Conservation (phyloP, 2,329 filamentous ascomycete genomes). For the Clonostachys chloroleuca region DNA sequence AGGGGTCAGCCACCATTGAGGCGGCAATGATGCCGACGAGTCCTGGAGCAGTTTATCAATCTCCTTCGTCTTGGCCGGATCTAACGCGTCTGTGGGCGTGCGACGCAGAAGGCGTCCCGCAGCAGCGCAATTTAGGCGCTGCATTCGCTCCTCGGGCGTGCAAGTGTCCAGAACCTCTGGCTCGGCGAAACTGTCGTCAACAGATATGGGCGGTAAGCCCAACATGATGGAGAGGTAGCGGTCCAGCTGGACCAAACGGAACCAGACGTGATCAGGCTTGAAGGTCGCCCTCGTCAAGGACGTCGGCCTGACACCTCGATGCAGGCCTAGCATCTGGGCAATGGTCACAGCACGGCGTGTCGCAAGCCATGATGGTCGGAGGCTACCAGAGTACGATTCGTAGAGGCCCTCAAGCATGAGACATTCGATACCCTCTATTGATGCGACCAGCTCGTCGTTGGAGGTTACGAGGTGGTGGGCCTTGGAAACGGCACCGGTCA, state of each 20-base stretch:
- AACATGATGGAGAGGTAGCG: slow-evolving; percentile 47
- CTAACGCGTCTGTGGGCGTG: slow-evolving; percentile 33
- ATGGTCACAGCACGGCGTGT: slow-evolving; percentile 44
- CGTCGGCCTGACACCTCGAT: slow-evolving; percentile 30
- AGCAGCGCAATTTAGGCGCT: slow-evolving; percentile 37
- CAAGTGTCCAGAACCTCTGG: slow-evolving; percentile 15
- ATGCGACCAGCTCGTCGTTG: slow-evolving; percentile 46
- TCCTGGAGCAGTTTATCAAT: slow-evolving; percentile 32
- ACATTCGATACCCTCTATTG: slow-evolving; percentile 47
- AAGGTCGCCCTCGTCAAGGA: background rate
- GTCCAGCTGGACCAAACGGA: slow-evolving; percentile 41
- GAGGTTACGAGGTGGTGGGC: slow-evolving; percentile 35
- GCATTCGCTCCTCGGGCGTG: slow-evolving; percentile 34
- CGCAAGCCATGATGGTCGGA: slow-evolving; percentile 49
- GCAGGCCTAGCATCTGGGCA: slow-evolving; percentile 45
- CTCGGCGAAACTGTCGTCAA: slow-evolving; percentile 30
- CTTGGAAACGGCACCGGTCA: slow-evolving; percentile 16
- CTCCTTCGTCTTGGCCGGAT: slow-evolving; percentile 37
- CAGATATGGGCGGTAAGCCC: slow-evolving; percentile 38
- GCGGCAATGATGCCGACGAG: background rate
- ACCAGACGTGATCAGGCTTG: slow-evolving; percentile 38
- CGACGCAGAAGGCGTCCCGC: slow-evolving; percentile 37
- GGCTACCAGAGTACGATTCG: slow-evolving; percentile 47
- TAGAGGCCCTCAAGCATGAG: slow-evolving; percentile 42
- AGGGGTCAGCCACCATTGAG: slow-evolving; percentile 42